Evolutionary conservation across 352 stramenopile genomes (phyloP).

Genomic region (Phytopythium helicoides): DNA sequence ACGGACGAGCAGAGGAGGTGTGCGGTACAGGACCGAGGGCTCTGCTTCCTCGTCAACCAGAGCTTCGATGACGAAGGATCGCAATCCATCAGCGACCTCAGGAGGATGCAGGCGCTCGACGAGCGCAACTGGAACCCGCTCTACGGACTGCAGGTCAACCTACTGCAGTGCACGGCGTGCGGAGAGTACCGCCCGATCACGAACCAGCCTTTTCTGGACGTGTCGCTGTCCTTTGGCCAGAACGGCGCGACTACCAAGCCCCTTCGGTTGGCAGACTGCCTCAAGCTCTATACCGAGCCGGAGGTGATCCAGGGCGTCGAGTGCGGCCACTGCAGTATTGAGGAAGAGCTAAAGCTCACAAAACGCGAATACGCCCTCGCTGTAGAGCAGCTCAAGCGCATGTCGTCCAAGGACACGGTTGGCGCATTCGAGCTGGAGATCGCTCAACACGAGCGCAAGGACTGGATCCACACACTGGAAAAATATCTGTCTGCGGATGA

Average conservation of each 20-base stretch:
- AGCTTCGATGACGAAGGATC: slow-evolving; percentile 13
- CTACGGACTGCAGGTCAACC: slow-evolving; percentile 74
- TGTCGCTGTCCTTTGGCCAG: slow-evolving; percentile 68
- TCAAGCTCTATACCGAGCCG: slow-evolving; percentile 61
- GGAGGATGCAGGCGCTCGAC: slow-evolving; percentile 61
- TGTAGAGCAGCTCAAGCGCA: slow-evolving; percentile 13
- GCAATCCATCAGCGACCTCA: slow-evolving; percentile 68
- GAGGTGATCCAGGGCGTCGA: slow-evolving; percentile 76
- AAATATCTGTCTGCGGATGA: slow-evolving; percentile 28
- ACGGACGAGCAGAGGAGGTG: slow-evolving; percentile 56
- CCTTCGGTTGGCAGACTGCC: slow-evolving; percentile 46
- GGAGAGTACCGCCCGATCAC: slow-evolving; percentile 60
- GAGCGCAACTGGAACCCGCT: slow-evolving; percentile 73
- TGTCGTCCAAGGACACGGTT: slow-evolving; percentile 6
- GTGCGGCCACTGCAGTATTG: slow-evolving; percentile 69
- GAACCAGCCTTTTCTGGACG: slow-evolving; percentile 75
- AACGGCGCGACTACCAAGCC: slow-evolving; percentile 19
- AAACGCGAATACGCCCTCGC: slow-evolving; percentile 24
- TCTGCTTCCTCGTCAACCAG: slow-evolving; percentile 40
- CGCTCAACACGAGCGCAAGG: slow-evolving; percentile 52
- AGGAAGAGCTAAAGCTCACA: slow-evolving; percentile 44
- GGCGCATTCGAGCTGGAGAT: slow-evolving; percentile 54
- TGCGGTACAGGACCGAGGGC: slow-evolving; percentile 45
- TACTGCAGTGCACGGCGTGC: slow-evolving; percentile 74
- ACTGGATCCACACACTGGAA: slow-evolving; percentile 64